phyloP scores from a whole-genome alignment of 1,139 yeast genomes.

The Entelexis paramagnoliae region DNA sequence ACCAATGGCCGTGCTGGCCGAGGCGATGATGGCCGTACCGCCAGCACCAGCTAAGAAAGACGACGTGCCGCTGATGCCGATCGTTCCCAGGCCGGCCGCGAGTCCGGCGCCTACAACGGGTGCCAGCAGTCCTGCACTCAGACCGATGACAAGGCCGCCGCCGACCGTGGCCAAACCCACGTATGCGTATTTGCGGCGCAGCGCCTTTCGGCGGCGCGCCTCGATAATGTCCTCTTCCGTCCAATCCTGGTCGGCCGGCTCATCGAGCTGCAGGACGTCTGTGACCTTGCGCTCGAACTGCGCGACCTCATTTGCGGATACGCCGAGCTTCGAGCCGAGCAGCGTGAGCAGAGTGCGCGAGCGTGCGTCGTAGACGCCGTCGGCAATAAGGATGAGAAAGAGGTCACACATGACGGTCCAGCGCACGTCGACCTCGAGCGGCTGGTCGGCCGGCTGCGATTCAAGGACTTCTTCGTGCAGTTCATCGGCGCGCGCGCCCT shows the following conservation, averaged over 20 bases:
- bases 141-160: conserved; percentile 86
- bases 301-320: conserved; percentile 53
- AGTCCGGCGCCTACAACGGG: conserved; percentile 98
- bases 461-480: conserved; percentile 17
- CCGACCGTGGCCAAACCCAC: conserved; percentile 96
- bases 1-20: conserved; percentile 86
- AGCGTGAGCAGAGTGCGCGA: conserved; percentile 63
- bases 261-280: conserved; percentile 80
- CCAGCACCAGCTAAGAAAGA: conserved; percentile 95
- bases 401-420: conserved; percentile 93
- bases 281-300: conserved; percentile 89
- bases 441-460: not conserved
- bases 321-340: conserved; percentile 54
- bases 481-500: conserved; percentile 12
- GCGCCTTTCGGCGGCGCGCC: conserved; percentile 53
- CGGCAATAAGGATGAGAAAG: conserved; percentile 66
- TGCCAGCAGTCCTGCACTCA: conserved; percentile 90
- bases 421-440: conserved; percentile 59
- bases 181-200: conserved; percentile 62
- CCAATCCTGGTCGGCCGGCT: conserved; percentile 60
- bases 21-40: conserved; percentile 88
- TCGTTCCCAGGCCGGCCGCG: conserved; percentile 92
- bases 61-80: conserved; percentile 85
- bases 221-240: conserved; percentile 64
- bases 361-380: conserved; percentile 81